A percentile compares a stretch with the other conserved stretches of the same genome.
These are phyloP conservation scores for Przewalskia tangutica DNA, from an alignment of 257 asterid genomes.

Conservation along the genomic window DNA sequence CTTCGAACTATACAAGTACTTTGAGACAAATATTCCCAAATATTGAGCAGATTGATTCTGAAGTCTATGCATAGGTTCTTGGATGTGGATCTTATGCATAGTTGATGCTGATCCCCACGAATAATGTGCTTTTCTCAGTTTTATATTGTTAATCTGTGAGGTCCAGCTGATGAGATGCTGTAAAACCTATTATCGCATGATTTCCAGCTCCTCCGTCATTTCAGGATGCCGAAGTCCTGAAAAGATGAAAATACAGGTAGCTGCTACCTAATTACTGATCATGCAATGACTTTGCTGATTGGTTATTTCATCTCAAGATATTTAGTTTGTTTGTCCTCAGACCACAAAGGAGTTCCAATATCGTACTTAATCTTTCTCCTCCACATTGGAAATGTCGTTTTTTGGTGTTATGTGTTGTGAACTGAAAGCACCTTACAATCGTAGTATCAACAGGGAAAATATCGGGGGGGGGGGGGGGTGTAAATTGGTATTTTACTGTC, in stretches of 20 bases:
- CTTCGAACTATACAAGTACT: constrained; percentile 46
- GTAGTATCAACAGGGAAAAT: neutral
- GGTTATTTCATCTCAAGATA: neutral
- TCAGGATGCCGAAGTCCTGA: neutral
- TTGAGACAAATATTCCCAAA: constrained; percentile 65
- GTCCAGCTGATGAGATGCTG: constrained; percentile 1
- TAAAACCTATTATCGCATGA: neutral
- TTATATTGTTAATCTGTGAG: neutral
- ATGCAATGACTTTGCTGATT: neutral
- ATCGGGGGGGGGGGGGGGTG: neutral
- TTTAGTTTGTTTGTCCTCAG: neutral
- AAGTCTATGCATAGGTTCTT: constrained; percentile 37
- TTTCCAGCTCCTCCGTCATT: neutral
- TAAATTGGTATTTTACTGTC: neutral
- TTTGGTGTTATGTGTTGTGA: neutral
- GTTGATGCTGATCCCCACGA: neutral
- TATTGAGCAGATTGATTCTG: constrained; percentile 77
- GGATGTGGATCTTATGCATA: neutral
- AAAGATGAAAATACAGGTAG: neutral
- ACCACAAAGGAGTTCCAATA: neutral
- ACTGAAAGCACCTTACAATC: neutral
- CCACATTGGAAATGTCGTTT: neutral
- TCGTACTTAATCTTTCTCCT: neutral
- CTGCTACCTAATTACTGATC: neutral
- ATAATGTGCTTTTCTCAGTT: neutral